phyloP scores from a whole-genome alignment of 2,329 filamentous ascomycete genomes.

The Purpureocillium lavendulum region DNA sequence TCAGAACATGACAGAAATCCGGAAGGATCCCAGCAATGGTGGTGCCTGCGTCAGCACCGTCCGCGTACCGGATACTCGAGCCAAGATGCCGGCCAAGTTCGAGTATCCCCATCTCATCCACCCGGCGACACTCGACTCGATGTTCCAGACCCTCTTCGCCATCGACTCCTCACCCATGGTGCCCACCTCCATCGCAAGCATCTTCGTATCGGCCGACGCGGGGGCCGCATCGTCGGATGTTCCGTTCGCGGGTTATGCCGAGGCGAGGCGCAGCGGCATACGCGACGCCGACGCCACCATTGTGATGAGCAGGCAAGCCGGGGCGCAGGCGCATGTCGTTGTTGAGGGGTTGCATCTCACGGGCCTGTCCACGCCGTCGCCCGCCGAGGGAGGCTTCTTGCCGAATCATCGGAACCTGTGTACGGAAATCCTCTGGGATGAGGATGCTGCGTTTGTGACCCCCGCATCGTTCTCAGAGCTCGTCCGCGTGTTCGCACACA shows the following conservation, averaged over 20 bases:
- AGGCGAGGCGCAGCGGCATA: conserved; percentile 23
- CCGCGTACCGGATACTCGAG: conserved; percentile 38
- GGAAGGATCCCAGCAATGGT: conserved; percentile 19
- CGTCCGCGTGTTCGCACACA: conserved; percentile 27
- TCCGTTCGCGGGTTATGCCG: conserved; percentile 33
- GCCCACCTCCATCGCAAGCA: conserved; percentile 33
- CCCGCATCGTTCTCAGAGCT: conserved; percentile 15
- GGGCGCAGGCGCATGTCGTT: conserved; percentile 26
- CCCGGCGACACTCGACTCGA: conserved; percentile 46
- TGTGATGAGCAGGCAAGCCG: conserved; percentile 28
- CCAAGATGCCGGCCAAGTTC: conserved; percentile 43
- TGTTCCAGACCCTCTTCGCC: conserved; percentile 44
- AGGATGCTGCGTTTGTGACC: conserved; percentile 21
- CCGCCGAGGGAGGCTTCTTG: conserved; percentile 27
- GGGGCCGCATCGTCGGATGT: conserved; percentile 17
- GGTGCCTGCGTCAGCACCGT: conserved; percentile 26
- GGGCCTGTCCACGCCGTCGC: conserved; percentile 18
- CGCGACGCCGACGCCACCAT: conserved; percentile 34
- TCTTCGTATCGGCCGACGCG: conserved; percentile 35
- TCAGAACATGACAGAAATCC: conserved; percentile 33
- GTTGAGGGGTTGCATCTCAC: conserved; percentile 38
- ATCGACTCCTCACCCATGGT: conserved; percentile 39
- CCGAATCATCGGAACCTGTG: conserved; percentile 41
- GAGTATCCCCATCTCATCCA: conserved; percentile 50
- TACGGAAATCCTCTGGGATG: conserved; percentile 38